Conservation (phyloP, 345 rosid genomes). For the Aegle marmelos region DNA sequence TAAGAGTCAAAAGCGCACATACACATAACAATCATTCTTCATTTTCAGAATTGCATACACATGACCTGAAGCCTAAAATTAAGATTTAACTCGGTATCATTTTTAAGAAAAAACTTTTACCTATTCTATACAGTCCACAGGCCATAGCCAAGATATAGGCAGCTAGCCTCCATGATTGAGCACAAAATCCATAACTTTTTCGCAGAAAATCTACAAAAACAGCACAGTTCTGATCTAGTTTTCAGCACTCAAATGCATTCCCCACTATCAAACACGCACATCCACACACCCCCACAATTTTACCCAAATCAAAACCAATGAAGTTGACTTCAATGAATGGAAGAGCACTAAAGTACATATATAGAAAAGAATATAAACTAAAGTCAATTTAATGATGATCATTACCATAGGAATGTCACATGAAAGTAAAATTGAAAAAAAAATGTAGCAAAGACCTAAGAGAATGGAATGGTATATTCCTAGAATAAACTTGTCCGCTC, state of each 20-base stretch:
- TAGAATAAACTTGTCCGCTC: conserved; percentile 29
- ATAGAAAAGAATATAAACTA: background rate
- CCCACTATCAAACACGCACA: background rate
- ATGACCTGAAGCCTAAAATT: too few species aligned
- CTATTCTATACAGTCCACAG: background rate
- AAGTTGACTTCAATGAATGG: conserved; percentile 14
- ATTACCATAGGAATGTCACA: background rate
- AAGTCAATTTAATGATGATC: conserved; percentile 13
- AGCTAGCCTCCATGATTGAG: background rate
- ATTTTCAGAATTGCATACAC: too few species aligned
- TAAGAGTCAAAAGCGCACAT: too few species aligned
- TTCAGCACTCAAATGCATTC: background rate
- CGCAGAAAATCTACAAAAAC: background rate
- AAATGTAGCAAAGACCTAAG: background rate
- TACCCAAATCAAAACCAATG: background rate
- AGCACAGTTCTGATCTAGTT: background rate
- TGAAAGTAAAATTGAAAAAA: background rate
- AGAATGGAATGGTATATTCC: conserved; percentile 16
- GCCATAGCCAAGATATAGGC: background rate
- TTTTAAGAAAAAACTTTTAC: too few species aligned
- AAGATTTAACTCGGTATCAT: too few species aligned
- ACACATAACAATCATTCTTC: too few species aligned
- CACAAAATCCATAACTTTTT: background rate
- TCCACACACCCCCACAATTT: background rate
- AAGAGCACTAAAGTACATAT: background rate